Base-by-base conservation (phyloP, 495 filamentous ascomycete species). In the Bombardia bombarda region DNA sequence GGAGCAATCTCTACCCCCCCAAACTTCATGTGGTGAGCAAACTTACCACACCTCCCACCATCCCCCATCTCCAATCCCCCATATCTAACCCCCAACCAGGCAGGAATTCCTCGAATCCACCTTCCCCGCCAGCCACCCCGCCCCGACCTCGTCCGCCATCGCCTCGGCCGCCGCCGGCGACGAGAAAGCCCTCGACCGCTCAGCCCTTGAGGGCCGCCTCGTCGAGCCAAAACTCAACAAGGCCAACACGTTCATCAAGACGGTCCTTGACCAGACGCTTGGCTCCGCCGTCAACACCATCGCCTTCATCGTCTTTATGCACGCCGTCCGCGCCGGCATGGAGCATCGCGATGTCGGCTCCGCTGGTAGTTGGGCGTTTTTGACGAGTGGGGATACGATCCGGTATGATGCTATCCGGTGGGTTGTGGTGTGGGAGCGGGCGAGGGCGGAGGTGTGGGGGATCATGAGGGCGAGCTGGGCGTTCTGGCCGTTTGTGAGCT, bases 11-110 rank as follows among this genome's bases (percentile, higher is more conserved):
- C 75, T 53, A 80, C 83, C 13, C 90, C 92, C 3, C 83, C 85
- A 17, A 97, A 97, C 65, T 85, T 87, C 62, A 65, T 84, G 52
- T 98, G 89, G 89, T 88, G 86, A 59, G 68, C 58, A n/a, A n/a
- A 7, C 17, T 5, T 39, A 3, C 7, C 20, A 24, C 7, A 10
- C 2, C 26, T 26, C 24, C 24, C 24, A 26, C 26, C 2, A 35
- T 6, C 4, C 4, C 32, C 18, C 10, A 18, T 35, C 5, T 19
- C 18, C 9, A 19, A 20, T 32, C 42, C 23, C 14, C n/a, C 13
- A 5, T 9, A 31, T 34, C 48, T 56, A 44, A 55, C 21, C 14
- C 25, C 21, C 14, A 5, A 8, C 13, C 17, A 73, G 68, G 70
- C 72, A 76, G 62, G 62, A 67, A 8, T 70, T 67, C 45, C 56